Base-by-base conservation (phyloP, 768 basidiomycete species). In the Podaxis sp. region DNA sequence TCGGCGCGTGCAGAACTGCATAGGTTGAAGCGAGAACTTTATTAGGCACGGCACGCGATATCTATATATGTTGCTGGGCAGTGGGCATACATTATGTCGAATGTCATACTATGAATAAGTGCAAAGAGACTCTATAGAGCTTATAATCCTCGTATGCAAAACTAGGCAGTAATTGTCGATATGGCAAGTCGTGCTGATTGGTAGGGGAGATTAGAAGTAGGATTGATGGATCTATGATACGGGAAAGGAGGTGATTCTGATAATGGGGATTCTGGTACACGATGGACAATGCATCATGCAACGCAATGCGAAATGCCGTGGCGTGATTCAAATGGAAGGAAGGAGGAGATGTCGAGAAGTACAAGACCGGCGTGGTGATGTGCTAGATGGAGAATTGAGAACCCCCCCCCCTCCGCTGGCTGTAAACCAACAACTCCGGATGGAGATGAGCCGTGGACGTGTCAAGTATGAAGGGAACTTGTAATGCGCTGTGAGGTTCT, bases 141-240 rank as follows among this genome's bases (percentile, higher is more conserved):
- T 57, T 57, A 57, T 53, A 53, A 26, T 57, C 40, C 56, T 57
- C 56, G 56, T n/a, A 22, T 22, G 15, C 56, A n/a, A 46, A 44
- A 57, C 17, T 46, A 5, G 22, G 26, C 40, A 26, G 17, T 1
- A 26, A 28, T 8, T 28, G 44, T 26, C 41, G 56, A 46, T 57
- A 57, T 57, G 56, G 56, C 22, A 57, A 30, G 40, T 44, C 13
- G 44, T 3, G 22, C 41, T 38, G 53, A 55, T 55, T 33, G 33
- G 33, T 33, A 33, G 33, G 33, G 30, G 36, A 11, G 17, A 26
- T 17, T 17, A 24, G 37, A 56, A 40, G 38, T 2, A 2, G 2
- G 12, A 56, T 41, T 22, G 41, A 46, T 48, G 46, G 58, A 63
- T 20, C 33, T 44, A 17, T 46, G 44, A 28, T 57, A 30, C 3